phyloP scores from a whole-genome alignment of 2,329 filamentous ascomycete species.

The Claviceps digitariae region DNA sequence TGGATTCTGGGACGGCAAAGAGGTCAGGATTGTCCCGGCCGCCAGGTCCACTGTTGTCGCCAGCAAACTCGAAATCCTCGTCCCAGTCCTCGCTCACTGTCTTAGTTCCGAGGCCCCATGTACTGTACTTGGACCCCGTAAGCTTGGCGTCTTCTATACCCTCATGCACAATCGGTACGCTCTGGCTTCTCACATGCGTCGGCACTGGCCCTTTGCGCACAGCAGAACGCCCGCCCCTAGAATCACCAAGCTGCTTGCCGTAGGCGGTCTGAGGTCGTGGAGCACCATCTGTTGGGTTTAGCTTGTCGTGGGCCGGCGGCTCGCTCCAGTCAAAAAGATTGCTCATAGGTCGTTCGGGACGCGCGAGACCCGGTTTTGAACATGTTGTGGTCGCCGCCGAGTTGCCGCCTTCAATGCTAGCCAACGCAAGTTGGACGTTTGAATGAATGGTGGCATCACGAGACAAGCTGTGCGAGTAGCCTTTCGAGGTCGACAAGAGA shows the following conservation, averaged over 20 bases:
- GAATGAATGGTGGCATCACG: constrained; percentile 34
- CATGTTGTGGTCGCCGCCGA: constrained; percentile 17
- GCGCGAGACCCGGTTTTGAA: constrained; percentile 7
- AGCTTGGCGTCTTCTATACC: constrained; percentile 38
- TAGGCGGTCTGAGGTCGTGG: constrained; percentile 61
- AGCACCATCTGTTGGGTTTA: constrained; percentile 42
- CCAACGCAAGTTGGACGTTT: constrained; percentile 39
- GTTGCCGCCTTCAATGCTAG: constrained; percentile 37
- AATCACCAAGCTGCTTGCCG: constrained; percentile 58
- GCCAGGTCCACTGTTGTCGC: constrained; percentile 25
- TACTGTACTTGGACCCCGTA: constrained; percentile 58
- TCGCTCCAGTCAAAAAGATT: constrained; percentile 73
- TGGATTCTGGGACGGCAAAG: constrained; percentile 52
- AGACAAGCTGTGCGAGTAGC: constrained; percentile 39
- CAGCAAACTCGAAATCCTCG: constrained; percentile 70
- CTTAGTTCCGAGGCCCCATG: constrained; percentile 70
- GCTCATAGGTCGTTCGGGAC: constrained; percentile 42
- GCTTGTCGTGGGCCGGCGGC: constrained; percentile 46
- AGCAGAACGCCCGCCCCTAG: constrained; percentile 53
- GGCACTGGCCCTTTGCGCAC: constrained; percentile 55
- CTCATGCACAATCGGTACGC: constrained; percentile 61
- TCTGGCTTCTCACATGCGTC: constrained; percentile 66
- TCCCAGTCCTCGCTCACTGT: constrained; percentile 80
- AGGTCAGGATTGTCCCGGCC: constrained; percentile 20
- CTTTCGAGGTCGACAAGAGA: constrained; percentile 41